Evolutionary conservation across 345 rosid species (phyloP), one percentile per base, ranked within the genome.

Genomic region (Euphorbia tirucalli): DNA sequence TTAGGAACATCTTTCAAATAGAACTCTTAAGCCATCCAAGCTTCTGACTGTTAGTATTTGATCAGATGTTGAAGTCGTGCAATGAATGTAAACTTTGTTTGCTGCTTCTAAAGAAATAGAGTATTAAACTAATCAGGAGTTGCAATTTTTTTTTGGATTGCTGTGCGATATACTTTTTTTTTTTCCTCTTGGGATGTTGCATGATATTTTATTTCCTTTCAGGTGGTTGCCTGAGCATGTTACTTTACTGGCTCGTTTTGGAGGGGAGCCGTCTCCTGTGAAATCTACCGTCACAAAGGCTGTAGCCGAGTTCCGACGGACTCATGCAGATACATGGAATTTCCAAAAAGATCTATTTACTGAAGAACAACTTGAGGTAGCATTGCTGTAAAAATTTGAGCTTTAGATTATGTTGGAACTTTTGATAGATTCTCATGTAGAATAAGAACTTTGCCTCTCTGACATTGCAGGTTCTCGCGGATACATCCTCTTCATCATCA

Each of bases 251-350:
- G 97, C 97, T 61, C 92, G 90, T 55, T 95, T 95, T 60, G 85
- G 85, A 8, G 80, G 88, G 41, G 97, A 95, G 87, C 91, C 91
- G 60, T 85, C 92, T 7, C 97, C 97, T 14, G 80, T 95, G 73
- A 95, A 90, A 86, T 92, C 97, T 5, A 90, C 97, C 0, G 97
- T 95, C 74, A 92, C 99, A 22, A 95, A 95, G 86, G 97, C 97
- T n/a, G 95, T 92, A 62, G 99, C 99, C 10, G 97, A 95, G 85
- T 92, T 92, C 81, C 80, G 97, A 35, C 86, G 97, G 70, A 92
- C 99, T 55, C 99, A 95, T 80, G 97, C 97, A 25, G 97, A 95
- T 73, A 95, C 90, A 24, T 95, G 99, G 99, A 90, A 85, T 77
- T 75, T 92, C 65, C 99, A 95, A 78, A 95, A 95, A 78, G 97